A percentile compares a stretch with the other conserved stretches of the same genome.
Conservation (phyloP, 768 basidiomycete species). For the Fistulinella prunicolor region DNA sequence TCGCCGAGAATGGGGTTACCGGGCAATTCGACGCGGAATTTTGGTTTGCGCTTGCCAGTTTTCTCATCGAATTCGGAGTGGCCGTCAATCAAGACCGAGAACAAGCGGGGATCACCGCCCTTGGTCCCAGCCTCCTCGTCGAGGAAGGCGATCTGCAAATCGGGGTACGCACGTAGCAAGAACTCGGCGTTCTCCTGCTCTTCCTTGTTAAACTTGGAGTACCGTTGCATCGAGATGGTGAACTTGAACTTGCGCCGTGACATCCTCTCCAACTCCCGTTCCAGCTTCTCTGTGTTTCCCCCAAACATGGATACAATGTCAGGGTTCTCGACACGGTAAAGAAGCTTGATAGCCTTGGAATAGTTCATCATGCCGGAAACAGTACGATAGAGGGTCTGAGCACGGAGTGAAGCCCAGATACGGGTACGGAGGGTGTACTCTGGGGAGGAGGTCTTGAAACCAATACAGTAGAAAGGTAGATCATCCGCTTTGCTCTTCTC, state of each 20-base stretch:
- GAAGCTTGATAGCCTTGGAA: slow-evolving; percentile 97
- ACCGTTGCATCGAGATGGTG: slow-evolving; percentile 97
- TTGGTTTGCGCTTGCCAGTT: slow-evolving; percentile 87
- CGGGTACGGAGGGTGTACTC: slow-evolving; percentile 98
- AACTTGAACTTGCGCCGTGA: slow-evolving; percentile 98
- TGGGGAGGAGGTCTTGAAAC: slow-evolving; percentile 98
- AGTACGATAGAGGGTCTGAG: slow-evolving; percentile 97
- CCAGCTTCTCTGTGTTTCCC: slow-evolving; percentile 93
- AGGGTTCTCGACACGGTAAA: slow-evolving; percentile 98
- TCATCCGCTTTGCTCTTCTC: slow-evolving; percentile 90
- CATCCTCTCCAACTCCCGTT: slow-evolving; percentile 96
- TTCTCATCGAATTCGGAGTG: slow-evolving; percentile 92
- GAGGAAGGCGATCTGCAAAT: slow-evolving; percentile 96
- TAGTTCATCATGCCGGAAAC: slow-evolving; percentile 99
- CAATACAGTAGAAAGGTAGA: slow-evolving; percentile 98
- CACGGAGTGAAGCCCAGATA: slow-evolving; percentile 98
- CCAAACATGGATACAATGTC: slow-evolving; percentile 95
- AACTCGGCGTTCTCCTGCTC: slow-evolving; percentile 99
- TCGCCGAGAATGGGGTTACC: slow-evolving; percentile 99
- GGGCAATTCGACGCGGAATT: slow-evolving; percentile 96
- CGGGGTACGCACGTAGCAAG: slow-evolving; percentile 94
- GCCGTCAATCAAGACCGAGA: slow-evolving; percentile 93
- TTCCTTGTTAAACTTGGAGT: slow-evolving; percentile 99
- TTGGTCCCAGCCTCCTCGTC: slow-evolving; percentile 93
- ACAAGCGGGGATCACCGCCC: slow-evolving; percentile 84